Evolutionary conservation across 352 stramenopile species (phyloP).

Genomic region (Elongisporangium senticosum): DNA sequence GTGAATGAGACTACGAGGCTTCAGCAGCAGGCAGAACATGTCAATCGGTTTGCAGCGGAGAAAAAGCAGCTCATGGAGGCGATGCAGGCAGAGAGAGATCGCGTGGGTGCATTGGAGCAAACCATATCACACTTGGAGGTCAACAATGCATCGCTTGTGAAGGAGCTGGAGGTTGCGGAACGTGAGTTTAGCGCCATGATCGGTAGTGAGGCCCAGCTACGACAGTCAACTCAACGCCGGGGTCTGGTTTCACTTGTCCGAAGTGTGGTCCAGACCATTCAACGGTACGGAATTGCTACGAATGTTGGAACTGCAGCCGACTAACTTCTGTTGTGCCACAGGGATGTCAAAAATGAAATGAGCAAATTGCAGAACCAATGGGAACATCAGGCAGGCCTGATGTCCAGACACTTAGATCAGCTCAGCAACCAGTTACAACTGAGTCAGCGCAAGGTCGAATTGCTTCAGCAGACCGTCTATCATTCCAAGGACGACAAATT

Average conservation of each 20-base stretch:
- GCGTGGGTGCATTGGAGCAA: conserved; percentile 24
- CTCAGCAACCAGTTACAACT: conserved; percentile 33
- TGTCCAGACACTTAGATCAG: conserved; percentile 35
- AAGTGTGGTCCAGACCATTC: conserved; percentile 26
- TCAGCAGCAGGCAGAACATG: conserved; percentile 33
- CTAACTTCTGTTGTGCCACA: conserved; percentile 5
- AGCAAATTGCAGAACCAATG: conserved; percentile 28
- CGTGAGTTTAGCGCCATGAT: conserved; percentile 33
- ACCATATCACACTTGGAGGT: conserved; percentile 19
- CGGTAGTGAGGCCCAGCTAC: conserved; percentile 2
- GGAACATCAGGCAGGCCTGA: conserved; percentile 34
- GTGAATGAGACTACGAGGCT: conserved; percentile 24
- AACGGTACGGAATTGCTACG: conserved; percentile 13
- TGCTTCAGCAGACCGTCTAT: conserved; percentile 31
- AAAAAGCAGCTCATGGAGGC: conserved; percentile 37
- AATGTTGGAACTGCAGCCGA: background rate
- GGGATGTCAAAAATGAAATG: conserved; percentile 38
- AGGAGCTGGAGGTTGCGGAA: conserved; percentile 35
- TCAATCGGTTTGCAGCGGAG: conserved; percentile 36
- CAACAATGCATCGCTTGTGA: conserved; percentile 18
- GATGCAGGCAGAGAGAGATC: conserved; percentile 35
- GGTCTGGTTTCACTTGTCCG: conserved; percentile 13
- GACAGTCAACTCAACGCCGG: background rate
- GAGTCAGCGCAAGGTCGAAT: conserved; percentile 46
- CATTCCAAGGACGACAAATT: conserved; percentile 43